These are phyloP conservation scores for Penicillium concentricum DNA, from an alignment of 2,329 filamentous ascomycete species.

Conservation along the genomic window DNA sequence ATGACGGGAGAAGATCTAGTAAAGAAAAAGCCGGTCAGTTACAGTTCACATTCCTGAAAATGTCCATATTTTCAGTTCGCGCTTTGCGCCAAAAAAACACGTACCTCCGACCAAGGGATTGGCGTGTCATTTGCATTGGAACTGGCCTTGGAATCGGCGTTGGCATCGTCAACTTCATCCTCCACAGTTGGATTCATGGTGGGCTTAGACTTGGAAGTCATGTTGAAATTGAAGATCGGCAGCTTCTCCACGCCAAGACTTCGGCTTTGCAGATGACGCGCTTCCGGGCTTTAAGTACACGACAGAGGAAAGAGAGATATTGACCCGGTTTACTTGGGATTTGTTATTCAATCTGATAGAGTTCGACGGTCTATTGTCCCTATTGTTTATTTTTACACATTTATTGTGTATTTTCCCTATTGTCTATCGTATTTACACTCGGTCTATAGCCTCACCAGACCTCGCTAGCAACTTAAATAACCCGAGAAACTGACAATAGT, in stretches of 20 bases:
- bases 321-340: too few species aligned
- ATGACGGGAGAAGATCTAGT: constrained; percentile 42
- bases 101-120: constrained; percentile 24
- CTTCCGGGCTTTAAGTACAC: neutral
- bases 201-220: neutral
- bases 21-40: neutral
- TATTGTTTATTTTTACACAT: neutral
- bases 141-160: neutral
- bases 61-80: neutral
- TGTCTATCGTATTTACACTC: neutral
- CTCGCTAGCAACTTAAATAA: neutral
- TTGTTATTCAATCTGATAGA: neutral
- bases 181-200: constrained; percentile 8
- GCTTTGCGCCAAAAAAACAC: constrained; percentile 1
- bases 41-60: neutral
- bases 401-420: neutral
- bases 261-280: constrained; percentile 1
- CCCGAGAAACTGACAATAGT: neutral
- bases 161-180: neutral
- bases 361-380: neutral
- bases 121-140: neutral
- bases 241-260: constrained; percentile 26
- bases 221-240: constrained; percentile 18
- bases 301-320: neutral
- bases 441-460: neutral